These are phyloP conservation scores for Kuraishia hungarica DNA, from an alignment of 805 yeast genomes.

Conservation along the genomic window DNA sequence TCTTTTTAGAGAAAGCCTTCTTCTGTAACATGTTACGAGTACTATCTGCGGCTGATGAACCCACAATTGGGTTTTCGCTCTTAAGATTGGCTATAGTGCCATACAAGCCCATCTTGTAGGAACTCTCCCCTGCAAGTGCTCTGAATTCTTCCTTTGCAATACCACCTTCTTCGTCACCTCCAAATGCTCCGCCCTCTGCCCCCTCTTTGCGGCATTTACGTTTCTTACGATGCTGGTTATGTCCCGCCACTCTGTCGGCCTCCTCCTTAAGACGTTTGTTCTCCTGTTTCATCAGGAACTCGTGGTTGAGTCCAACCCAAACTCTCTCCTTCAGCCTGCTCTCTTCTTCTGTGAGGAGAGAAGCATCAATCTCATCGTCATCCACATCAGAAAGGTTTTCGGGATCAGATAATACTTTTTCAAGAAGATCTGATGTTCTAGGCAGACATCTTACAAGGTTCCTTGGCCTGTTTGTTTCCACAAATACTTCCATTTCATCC, in stretches of 20 bases:
- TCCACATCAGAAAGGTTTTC: conserved; percentile 68
- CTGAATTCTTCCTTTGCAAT: conserved; percentile 16
- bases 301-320: conserved; percentile 89
- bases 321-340: conserved; percentile 66
- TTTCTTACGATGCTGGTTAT: conserved; percentile 46
- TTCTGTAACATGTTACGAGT: conserved; percentile 71
- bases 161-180: conserved; percentile 21
- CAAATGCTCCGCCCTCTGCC: conserved; percentile 11
- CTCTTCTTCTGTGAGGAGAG: conserved; percentile 62
- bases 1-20: conserved; percentile 76
- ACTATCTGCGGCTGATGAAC: conserved; percentile 63
- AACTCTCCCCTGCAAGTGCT: conserved; percentile 13
- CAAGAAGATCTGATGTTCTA: conserved; percentile 44
- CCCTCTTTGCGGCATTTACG: conserved; percentile 20
- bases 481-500: conserved; percentile 9
- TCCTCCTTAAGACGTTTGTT: conserved; percentile 73
- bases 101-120: conserved; percentile 21
- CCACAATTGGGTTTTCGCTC: conserved; percentile 21
- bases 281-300: conserved; percentile 78
- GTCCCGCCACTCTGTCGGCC: conserved; percentile 84
- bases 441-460: conserved; percentile 49
- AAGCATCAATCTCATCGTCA: conserved; percentile 66
- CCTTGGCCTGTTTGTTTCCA: conserved; percentile 40
- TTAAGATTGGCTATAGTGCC: conserved; percentile 36
- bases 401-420: conserved; percentile 48